Evolutionary conservation across 164 flowering plant genomes (phyloP), one percentile per base, ranked within the genome.

Genomic region (Taxillus chinensis): DNA sequence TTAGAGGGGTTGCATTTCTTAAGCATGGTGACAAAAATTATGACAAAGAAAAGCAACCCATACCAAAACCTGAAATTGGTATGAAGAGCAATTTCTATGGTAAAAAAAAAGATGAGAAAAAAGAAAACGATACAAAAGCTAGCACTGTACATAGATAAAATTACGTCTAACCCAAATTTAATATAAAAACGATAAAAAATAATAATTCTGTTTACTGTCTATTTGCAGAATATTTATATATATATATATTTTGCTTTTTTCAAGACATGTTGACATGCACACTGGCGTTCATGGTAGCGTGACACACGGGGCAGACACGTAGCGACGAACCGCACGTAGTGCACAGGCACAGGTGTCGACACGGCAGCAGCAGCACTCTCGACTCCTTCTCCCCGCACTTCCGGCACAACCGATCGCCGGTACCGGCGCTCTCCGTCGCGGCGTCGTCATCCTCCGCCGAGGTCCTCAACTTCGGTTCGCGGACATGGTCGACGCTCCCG

Each of bases 341-440:
- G 58, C 86, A 82, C 38, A 82, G 61, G 67, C 86, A 82, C 14
- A 82, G 74, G 69, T 82, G 86, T 73, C 86, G 71, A 67, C 86
- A 82, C 41, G 86, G 86, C 64, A 82, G 56, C 68, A 80, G 7
- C 77, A 82, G 55, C 72, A 82, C 86, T 14, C 76, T 70, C 37
- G 86, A 68, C 56, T 82, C 82, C 67, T 62, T 62, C 70, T 59
- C 70, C 71, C 83, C 78, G 59, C 86, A 82, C 38, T 55, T 67
- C 71, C 62, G 56, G 69, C 86, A 82, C 79, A 57, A 49, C 68
- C 68, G 62, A 0, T 27, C 62, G 48, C 42, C 50, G 4, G 58
- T 46, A 3, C 61, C 62, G 52, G 15, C 61, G 27, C 58, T 49
- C 49, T 43, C 62, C 45, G 8, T 57, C 59, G 5, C 62, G 59